Percentiles rank a stretch among this genome's conserved stretches.
These are phyloP conservation scores for Nyssa sinensis DNA, from an alignment of 148 eudicot genomes.

Conservation along the genomic window DNA sequence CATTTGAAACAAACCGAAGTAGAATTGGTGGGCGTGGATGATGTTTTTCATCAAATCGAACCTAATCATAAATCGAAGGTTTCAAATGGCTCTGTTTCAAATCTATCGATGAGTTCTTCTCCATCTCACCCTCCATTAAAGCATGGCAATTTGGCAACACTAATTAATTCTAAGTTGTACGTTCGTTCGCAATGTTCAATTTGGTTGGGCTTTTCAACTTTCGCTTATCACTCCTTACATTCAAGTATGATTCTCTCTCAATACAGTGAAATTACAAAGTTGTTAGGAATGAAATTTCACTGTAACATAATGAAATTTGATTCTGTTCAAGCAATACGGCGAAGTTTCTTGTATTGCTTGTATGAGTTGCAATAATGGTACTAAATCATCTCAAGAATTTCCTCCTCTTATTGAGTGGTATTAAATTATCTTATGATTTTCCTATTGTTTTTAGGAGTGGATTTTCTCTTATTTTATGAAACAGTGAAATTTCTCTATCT, in stretches of 20 bases:
- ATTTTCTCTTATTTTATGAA: too few species aligned
- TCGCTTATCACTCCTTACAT: constrained; percentile 94
- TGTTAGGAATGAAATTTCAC: too few species aligned
- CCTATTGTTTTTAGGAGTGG: too few species aligned
- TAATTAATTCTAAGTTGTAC: constrained; percentile 79
- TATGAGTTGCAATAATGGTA: too few species aligned
- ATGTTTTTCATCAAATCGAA: background rate
- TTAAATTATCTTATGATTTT: too few species aligned
- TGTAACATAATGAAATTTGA: too few species aligned
- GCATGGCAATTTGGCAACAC: constrained; percentile 40
- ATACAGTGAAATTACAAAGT: too few species aligned
- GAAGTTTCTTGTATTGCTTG: too few species aligned
- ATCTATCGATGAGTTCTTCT: background rate
- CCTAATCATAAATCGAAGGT: background rate
- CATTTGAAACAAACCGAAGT: constrained; percentile 31
- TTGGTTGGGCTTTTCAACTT: constrained; percentile 91
- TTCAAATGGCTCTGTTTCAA: constrained; percentile 14
- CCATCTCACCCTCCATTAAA: constrained; percentile 13
- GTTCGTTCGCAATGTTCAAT: constrained; percentile 87
- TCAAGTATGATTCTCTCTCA: constrained; percentile 45
- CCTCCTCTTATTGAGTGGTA: too few species aligned
- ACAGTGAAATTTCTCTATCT: too few species aligned
- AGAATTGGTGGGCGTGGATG: constrained; percentile 15
- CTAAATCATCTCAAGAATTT: too few species aligned
- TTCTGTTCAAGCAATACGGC: too few species aligned